A percentile compares a stretch with the other conserved stretches of the same genome.
Conservation (phyloP, 768 basidiomycete species). For the Hericium rajendrae region DNA sequence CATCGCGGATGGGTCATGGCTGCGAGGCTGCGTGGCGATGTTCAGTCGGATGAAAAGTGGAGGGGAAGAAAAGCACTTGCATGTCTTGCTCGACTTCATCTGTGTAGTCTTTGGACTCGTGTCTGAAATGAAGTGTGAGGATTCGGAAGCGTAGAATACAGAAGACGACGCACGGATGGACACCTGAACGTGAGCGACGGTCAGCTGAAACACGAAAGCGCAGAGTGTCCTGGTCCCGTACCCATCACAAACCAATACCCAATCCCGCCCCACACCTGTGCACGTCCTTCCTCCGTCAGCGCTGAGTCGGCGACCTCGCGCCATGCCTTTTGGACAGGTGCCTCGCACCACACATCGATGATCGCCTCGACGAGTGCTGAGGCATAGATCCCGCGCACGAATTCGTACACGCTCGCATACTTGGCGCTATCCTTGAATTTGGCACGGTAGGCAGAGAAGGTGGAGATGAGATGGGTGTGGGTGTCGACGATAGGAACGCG, state of each 20-base stretch:
- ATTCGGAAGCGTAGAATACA: not conserved
- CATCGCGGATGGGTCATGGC: constrained; percentile 76
- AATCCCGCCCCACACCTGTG: constrained; percentile 51
- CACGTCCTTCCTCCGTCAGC: constrained; percentile 36
- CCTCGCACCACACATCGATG: constrained; percentile 88
- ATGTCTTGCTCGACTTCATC: constrained; percentile 62
- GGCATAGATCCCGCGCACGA: constrained; percentile 52
- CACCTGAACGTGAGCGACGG: constrained; percentile 31
- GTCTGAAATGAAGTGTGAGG: constrained; percentile 29
- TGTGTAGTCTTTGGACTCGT: constrained; percentile 61
- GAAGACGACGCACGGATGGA: constrained; percentile 53
- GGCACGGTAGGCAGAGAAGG: constrained; percentile 49
- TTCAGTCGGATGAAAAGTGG: not conserved
- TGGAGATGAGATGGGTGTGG: constrained; percentile 76
- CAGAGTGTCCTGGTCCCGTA: constrained; percentile 14
- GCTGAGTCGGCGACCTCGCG: constrained; percentile 68
- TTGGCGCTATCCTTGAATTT: constrained; percentile 48
- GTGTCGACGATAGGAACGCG: constrained; percentile 61
- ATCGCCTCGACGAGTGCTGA: constrained; percentile 52
- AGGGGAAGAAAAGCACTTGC: constrained; percentile 27
- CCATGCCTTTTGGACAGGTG: constrained; percentile 56
- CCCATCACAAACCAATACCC: constrained; percentile 84
- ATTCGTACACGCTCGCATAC: constrained; percentile 52
- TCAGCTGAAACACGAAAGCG: not conserved
- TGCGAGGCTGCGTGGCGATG: constrained; percentile 36